Evolutionary conservation across 192 early-diverging fungal genomes (phyloP), one percentile per base, ranked within the genome.

Genomic region (Allomyces arbusculus): DNA sequence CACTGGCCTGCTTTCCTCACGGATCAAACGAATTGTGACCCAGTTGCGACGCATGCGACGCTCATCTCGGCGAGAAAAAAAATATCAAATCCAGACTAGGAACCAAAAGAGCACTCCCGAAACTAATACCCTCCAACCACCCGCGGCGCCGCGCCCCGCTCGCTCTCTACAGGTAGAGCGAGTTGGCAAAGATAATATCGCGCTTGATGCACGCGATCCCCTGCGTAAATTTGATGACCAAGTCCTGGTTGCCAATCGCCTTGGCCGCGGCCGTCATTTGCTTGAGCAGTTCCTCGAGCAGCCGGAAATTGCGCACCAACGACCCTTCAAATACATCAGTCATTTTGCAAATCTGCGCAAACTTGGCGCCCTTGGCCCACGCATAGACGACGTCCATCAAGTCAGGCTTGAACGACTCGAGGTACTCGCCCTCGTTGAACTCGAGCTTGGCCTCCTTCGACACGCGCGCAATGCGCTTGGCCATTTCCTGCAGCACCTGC

Each of bases 101-200:
- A 40, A 40, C 33, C 3, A 40, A 40, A 40, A 40, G 33, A 40
- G 2, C 33, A 40, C 33, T 40, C 33, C 33, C 33, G 3, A 40
- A 40, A 40, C 3, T 40, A 40, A 40, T 28, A 1, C 33, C 33
- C 33, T 8, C 7, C 33, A 3, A 40, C 2, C 33, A 8, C 33
- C 33, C 33, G 7, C 33, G 4, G 4, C 33, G 7, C 33, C 2
- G 7, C 33, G 33, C 33, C 33, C 33, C 33, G 33, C 2, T 7
- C 33, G 33, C 33, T 7, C 33, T 40, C 50, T 86, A 94, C 33
- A 92, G 75, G 66, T 95, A 99, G 69, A 99, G 81, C 61, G 90
- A 92, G 20, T 85, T 86, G 20, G 95, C 92, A 80, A 96, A 99
- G 33, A 99, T 88, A 78, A 99, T 96, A 68, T 96, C 94, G 69